phyloP scores from a whole-genome alignment of 495 filamentous ascomycete species.

The Aspergillus saccharolyticus region DNA sequence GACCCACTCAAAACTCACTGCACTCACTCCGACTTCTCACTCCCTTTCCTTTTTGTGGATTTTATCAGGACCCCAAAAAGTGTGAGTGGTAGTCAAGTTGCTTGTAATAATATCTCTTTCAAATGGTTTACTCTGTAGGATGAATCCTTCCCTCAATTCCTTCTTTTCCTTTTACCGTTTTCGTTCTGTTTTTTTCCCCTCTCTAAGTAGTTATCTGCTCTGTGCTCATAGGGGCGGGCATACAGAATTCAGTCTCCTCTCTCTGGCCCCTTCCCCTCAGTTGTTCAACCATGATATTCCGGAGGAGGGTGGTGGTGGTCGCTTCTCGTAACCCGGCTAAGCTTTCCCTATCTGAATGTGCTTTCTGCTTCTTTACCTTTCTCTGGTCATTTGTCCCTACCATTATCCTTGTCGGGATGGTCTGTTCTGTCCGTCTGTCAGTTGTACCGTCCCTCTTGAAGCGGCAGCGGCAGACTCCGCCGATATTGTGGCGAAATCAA shows the following conservation, averaged over 20 bases:
- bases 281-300: not conserved
- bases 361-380: constrained; percentile 6
- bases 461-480: constrained; percentile 1
- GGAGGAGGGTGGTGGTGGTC: not conserved
- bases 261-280: constrained; percentile 20
- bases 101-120: constrained; percentile 10
- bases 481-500: constrained; percentile 4
- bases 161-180: constrained; percentile 6
- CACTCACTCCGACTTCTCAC: too few relatives aligned
- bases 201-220: not conserved
- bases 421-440: constrained; percentile 7
- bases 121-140: constrained; percentile 2
- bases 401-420: too few relatives aligned
- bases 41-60: constrained; percentile 15
- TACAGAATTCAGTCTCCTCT: not conserved
- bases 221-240: too few relatives aligned
- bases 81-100: not conserved
- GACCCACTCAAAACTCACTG: too few relatives aligned
- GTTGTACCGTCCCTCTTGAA: not conserved
- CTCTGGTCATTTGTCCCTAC: constrained; percentile 1
- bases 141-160: not conserved
- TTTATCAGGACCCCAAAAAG: constrained; percentile 17
- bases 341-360: constrained; percentile 23
- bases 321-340: constrained; percentile 19
- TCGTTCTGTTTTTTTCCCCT: constrained; percentile 2